These are phyloP conservation scores for Penicillium parvum DNA, from an alignment of 495 filamentous ascomycete species.

Conservation along the genomic window DNA sequence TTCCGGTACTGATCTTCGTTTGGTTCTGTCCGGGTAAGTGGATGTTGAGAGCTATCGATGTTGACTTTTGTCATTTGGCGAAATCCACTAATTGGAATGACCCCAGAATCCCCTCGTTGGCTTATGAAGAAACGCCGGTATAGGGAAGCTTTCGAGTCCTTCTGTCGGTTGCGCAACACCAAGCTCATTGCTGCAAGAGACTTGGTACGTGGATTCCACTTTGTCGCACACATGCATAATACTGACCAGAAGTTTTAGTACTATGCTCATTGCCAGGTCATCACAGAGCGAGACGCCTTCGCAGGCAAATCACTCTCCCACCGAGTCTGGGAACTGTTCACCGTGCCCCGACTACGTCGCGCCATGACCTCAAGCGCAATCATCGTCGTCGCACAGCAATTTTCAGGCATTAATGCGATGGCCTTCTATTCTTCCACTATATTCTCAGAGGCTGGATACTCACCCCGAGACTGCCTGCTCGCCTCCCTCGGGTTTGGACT, in stretches of 20 bases:
- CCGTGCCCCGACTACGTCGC: conserved; percentile 60
- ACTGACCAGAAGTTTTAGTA: conserved; percentile 30
- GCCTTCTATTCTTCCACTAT: conserved; percentile 79
- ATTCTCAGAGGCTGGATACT: conserved; percentile 61
- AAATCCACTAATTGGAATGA: too few species aligned
- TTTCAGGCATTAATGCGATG: conserved; percentile 72
- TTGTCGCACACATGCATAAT: not conserved
- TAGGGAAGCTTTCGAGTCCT: too few species aligned
- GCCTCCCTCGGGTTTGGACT: conserved; percentile 76
- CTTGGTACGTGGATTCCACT: too few species aligned
- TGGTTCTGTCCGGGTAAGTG: too few species aligned
- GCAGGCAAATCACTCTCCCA: conserved; percentile 45
- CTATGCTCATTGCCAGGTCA: conserved; percentile 56
- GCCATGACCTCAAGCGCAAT: conserved; percentile 58
- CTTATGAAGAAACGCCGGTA: too few species aligned
- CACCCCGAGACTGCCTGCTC: conserved; percentile 54
- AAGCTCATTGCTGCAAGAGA: conserved; percentile 59
- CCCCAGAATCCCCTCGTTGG: too few species aligned
- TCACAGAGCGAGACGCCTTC: conserved; percentile 46
- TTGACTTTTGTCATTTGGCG: too few species aligned
- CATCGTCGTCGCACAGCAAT: conserved; percentile 74
- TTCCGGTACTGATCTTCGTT: too few species aligned
- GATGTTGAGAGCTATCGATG: too few species aligned
- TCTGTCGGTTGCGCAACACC: conserved; percentile 54
- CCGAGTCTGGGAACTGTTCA: conserved; percentile 58